Evolutionary conservation across 306 rosid species (phyloP).

Genomic region (Sicyos edulis): DNA sequence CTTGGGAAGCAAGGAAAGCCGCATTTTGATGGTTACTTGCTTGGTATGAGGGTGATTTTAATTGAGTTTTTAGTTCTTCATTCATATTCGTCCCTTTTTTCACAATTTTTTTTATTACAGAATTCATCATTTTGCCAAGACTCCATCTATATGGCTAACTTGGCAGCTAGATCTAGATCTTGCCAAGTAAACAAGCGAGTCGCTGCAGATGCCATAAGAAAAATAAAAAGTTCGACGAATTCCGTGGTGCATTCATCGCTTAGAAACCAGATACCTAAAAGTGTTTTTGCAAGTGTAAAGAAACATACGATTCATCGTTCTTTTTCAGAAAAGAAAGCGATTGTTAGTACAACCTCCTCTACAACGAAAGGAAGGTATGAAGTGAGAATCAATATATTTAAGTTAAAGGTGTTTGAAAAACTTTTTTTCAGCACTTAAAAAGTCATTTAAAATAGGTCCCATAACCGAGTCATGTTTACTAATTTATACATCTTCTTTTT

Average conservation of each 20-base stretch:
- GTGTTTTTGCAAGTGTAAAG: conserved; percentile 36
- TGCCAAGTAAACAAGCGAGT: conserved; percentile 34
- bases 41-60: conserved; percentile 45
- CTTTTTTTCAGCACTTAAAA: too few species aligned
- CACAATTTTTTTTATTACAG: conserved; percentile 26
- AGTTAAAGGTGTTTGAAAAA: not conserved
- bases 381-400: not conserved
- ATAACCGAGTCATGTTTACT: not conserved
- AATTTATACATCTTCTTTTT: not conserved
- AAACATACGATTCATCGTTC: conserved; percentile 31
- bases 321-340: conserved; percentile 40
- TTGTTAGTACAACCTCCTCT: conserved; percentile 2
- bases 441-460: too few species aligned
- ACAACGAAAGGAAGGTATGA: conserved; percentile 58
- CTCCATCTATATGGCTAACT: conserved; percentile 58
- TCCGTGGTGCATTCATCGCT: conserved; percentile 28
- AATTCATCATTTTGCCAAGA: conserved; percentile 76
- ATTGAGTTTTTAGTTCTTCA: not conserved
- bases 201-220: conserved; percentile 32
- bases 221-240: conserved; percentile 32
- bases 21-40: conserved; percentile 62
- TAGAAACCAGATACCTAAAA: conserved; percentile 36
- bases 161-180: conserved; percentile 67
- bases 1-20: conserved; percentile 45
- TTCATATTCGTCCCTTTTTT: not conserved